phyloP scores from a whole-genome alignment of 202 grass and related monocot genomes.

The Panicum virgatum region DNA sequence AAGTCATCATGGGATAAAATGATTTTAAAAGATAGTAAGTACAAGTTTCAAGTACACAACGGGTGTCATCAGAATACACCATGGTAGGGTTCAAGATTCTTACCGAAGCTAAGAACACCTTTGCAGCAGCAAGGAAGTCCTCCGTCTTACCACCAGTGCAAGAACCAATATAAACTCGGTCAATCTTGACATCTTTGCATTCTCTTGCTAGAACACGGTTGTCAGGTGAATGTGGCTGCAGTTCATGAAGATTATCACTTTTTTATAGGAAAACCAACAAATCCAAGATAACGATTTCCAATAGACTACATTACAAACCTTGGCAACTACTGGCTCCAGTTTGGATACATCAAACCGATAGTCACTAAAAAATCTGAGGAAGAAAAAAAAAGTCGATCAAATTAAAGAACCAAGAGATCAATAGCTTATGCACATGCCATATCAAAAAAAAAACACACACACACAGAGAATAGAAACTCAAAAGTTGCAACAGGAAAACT shows the following conservation, averaged over 20 bases:
- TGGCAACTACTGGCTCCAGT: slow-evolving; percentile 93
- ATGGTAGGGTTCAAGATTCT: slow-evolving; percentile 46
- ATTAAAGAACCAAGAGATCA: slow-evolving; percentile 22
- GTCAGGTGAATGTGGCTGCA: slow-evolving; percentile 97
- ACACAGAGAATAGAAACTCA: not conserved
- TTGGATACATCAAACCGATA: slow-evolving; percentile 92
- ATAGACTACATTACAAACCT: slow-evolving; percentile 55
- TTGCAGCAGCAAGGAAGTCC: slow-evolving; percentile 90
- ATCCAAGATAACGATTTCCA: not conserved
- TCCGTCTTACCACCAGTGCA: slow-evolving; percentile 96
- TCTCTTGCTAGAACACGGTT: slow-evolving; percentile 94
- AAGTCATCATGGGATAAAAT: slow-evolving; percentile 13
- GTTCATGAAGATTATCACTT: slow-evolving; percentile 11
- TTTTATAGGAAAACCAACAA: slow-evolving; percentile 8
- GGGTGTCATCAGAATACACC: not conserved
- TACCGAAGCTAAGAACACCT: slow-evolving; percentile 91
- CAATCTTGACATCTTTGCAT: slow-evolving; percentile 94
- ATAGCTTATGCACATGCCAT: not conserved
- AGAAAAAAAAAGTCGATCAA: slow-evolving; percentile 11
- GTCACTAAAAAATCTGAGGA: slow-evolving; percentile 83
- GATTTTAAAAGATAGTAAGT: not conserved
- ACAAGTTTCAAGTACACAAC: not conserved
- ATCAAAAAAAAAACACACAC: slow-evolving; percentile 22
- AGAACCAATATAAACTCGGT: slow-evolving; percentile 95
- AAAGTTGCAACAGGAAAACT: not conserved